phyloP scores from a whole-genome alignment of 2,329 filamentous ascomycete species.

The Phyllosticta paracitricarpa region DNA sequence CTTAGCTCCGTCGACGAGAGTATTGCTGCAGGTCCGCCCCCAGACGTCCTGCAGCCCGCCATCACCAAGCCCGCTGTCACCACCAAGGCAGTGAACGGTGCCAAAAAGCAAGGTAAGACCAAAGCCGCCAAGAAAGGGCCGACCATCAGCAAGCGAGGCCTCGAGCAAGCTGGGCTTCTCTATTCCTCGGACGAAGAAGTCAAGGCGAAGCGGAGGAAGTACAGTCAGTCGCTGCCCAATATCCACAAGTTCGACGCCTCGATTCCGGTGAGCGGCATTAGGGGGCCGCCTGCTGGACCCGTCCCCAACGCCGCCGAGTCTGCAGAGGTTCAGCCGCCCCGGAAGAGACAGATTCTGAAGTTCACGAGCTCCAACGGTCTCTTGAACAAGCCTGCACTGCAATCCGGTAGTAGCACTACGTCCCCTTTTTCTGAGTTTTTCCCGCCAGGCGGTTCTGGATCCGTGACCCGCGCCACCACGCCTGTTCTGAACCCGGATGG shows the following conservation, averaged over 20 bases:
- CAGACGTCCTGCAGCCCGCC: background rate
- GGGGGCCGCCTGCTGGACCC: background rate
- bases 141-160: background rate
- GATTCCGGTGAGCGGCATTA: constrained; percentile 3
- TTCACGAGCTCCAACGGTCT: constrained; percentile 5
- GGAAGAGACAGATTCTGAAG: constrained; percentile 6
- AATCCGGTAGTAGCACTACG: constrained; percentile 4
- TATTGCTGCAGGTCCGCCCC: constrained; percentile 6
- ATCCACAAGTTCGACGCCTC: background rate
- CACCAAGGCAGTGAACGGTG: background rate
- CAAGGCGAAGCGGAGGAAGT: constrained; percentile 4
- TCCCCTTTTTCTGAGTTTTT: constrained; percentile 6
- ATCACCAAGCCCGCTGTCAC: background rate
- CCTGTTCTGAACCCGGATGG: constrained; percentile 9
- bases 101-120: constrained; percentile 1
- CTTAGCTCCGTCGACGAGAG: constrained; percentile 9
- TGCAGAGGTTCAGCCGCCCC: constrained; percentile 1
- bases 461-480: constrained; percentile 9
- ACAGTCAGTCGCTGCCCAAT: background rate
- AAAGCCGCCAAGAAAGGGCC: background rate
- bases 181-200: constrained; percentile 7
- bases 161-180: constrained; percentile 6
- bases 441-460: constrained; percentile 6
- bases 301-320: background rate
- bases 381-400: constrained; percentile 4